Evolutionary conservation across 129 eudicot species (phyloP).

Genomic region (Cynara cardunculus): DNA sequence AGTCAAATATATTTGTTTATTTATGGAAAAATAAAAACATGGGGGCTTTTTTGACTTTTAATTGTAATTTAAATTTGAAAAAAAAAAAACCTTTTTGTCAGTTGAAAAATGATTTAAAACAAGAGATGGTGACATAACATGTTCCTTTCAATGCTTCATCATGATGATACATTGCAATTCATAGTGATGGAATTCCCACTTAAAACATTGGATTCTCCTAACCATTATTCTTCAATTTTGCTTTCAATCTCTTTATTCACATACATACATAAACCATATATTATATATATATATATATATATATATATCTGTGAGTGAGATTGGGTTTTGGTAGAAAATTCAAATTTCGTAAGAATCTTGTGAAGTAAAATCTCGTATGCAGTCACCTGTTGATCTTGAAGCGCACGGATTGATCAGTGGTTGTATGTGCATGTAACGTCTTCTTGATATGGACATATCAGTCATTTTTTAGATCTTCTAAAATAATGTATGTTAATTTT

Average conservation of each 20-base stretch:
- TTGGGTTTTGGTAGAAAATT: too few species aligned
- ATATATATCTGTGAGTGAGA: neutral
- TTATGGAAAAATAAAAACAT: constrained; percentile 3
- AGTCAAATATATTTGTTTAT: neutral
- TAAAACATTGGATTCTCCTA: constrained; percentile 29
- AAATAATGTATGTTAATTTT: too few species aligned
- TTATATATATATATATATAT: neutral
- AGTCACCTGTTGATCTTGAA: neutral
- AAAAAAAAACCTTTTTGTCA: constrained; percentile 28
- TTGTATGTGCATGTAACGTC: neutral
- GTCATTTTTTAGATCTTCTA: too few species aligned
- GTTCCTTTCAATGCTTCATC: constrained; percentile 29
- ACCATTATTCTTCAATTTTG: constrained; percentile 10
- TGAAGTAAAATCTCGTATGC: neutral
- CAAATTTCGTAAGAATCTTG: too few species aligned
- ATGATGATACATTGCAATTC: constrained; percentile 22
- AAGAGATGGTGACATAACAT: constrained; percentile 35
- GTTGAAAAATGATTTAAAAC: constrained; percentile 28
- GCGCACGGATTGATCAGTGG: neutral
- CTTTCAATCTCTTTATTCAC: neutral
- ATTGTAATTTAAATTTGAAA: constrained; percentile 11
- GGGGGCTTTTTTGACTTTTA: constrained; percentile 29
- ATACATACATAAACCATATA: neutral
- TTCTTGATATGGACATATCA: neutral
- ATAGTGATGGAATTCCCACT: constrained; percentile 34